These are phyloP conservation scores for peach (Prunus persica) DNA, from an alignment of 306 rosid genomes.

Conservation along the genomic window Prunus_persica_NCBIv2 NC_034010.1:1906001-1906500, in stretches of 20 bases:
- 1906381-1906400: conserved; percentile 79
- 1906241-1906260: no score
- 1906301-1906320: not conserved
- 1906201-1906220: not conserved
- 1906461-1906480: conserved; percentile 20
- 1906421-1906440: conserved; percentile 77
- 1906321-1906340: conserved; percentile 21
- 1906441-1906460: conserved; percentile 95
- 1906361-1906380: conserved; percentile 79
- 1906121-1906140: conserved; percentile 84
- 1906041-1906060: not conserved
- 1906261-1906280: no score
- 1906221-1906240: no score
- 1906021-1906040: conserved; percentile 13
- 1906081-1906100: conserved; percentile 63
- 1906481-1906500: not conserved
- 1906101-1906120: conserved; percentile 88
- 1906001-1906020: conserved; percentile 83
- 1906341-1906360: conserved; percentile 73
- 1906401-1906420: conserved; percentile 74
- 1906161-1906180: conserved; percentile 12
- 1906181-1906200: not conserved
- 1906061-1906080: conserved; percentile 28
- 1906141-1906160: conserved; percentile 89
- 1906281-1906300: not conserved